Evolutionary conservation across 805 yeast genomes (phyloP).

Genomic region (Hanseniaspora taiwanica): DNA sequence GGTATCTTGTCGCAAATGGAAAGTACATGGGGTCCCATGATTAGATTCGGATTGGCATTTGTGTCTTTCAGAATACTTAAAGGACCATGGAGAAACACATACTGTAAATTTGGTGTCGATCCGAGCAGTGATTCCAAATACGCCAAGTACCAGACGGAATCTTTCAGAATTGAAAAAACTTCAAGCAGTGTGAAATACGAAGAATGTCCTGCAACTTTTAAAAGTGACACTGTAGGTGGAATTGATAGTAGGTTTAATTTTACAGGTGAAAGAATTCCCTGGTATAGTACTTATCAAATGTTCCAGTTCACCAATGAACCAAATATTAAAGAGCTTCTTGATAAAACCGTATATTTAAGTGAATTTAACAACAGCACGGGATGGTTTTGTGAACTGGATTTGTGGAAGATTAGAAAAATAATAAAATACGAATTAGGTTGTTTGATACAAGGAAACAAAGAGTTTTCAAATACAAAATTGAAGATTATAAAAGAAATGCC

Average conservation of each 20-base stretch:
- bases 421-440: conserved; percentile 60
- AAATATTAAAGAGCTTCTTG: conserved; percentile 35
- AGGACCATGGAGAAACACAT: conserved; percentile 93
- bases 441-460: conserved; percentile 37
- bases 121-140: conserved; percentile 45
- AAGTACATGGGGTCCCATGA: conserved; percentile 9
- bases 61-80: conserved; percentile 69
- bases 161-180: conserved; percentile 37
- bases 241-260: conserved; percentile 43
- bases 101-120: conserved; percentile 64
- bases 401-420: conserved; percentile 53
- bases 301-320: conserved; percentile 61
- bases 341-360: conserved; percentile 41
- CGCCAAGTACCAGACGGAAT: conserved; percentile 71
- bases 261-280: conserved; percentile 59
- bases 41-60: conserved; percentile 73
- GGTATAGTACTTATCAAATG: conserved; percentile 59
- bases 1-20: conserved; percentile 31
- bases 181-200: conserved; percentile 10
- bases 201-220: conserved; percentile 17
- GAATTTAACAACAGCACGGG: conserved; percentile 35
- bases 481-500: conserved; percentile 29
- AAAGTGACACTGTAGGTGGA: conserved; percentile 20
- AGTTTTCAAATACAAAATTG: conserved; percentile 29
- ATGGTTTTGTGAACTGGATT: conserved; percentile 56